Percentiles rank a stretch among this genome's conserved stretches.
Evolutionary conservation across 1,284 basidiomycete species (phyloP).

Genomic region (Retiboletus fuscus): DNA sequence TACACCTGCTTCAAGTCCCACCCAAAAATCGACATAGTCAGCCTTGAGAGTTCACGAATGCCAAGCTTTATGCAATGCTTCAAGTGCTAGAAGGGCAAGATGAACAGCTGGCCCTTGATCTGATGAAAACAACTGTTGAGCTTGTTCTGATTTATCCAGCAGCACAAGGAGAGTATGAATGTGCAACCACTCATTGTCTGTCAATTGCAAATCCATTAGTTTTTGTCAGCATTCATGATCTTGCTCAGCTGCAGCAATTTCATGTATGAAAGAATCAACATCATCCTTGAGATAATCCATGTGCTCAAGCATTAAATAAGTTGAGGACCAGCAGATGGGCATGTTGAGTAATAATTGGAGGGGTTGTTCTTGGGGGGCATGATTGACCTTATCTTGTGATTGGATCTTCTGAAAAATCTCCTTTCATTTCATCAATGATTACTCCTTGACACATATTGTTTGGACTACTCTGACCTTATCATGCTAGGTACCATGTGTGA

Average conservation of each 20-base stretch:
- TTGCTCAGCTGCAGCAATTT: no score
- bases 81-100: slow-evolving; percentile 8
- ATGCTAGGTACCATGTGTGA: not conserved
- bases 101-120: slow-evolving; percentile 1
- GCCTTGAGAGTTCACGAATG: not conserved
- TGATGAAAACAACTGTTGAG: slow-evolving; percentile 14
- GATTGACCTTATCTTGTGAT: no score
- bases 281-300: slow-evolving; percentile 27
- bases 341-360: slow-evolving; percentile 52
- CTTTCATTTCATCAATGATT: no score
- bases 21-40: slow-evolving; percentile 4
- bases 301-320: slow-evolving; percentile 51
- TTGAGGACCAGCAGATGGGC: slow-evolving; percentile 57
- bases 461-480: not conserved
- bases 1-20: slow-evolving; percentile 5
- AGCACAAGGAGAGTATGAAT: not conserved
- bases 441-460: not conserved
- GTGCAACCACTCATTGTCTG: not conserved
- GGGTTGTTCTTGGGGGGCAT: slow-evolving; percentile 6
- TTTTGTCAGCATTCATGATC: not conserved
- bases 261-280: not conserved
- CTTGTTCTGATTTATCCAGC: not conserved
- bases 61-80: no score
- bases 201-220: not conserved
- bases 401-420: no score